phyloP scores from a whole-genome alignment of 805 yeast species.

The Kodamaea neixiangensis region DNA sequence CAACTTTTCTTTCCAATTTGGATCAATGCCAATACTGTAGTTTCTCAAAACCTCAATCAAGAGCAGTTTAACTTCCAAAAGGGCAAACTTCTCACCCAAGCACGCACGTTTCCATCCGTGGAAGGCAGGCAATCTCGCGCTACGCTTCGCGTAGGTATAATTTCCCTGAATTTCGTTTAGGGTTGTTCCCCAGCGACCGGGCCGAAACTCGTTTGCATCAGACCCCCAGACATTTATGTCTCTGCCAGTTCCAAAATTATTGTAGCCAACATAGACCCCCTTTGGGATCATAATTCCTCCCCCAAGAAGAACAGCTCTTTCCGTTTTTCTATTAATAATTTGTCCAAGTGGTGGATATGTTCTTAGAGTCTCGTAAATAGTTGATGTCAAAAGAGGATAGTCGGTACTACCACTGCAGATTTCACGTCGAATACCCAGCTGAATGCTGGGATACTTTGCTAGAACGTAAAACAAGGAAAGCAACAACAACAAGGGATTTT shows the following conservation, averaged over 20 bases:
- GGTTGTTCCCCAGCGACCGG: conserved; percentile 53
- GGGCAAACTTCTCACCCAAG: conserved; percentile 59
- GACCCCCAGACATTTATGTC: conserved; percentile 46
- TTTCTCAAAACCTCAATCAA: conserved; percentile 36
- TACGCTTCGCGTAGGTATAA: conserved; percentile 47
- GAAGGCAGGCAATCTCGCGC: conserved; percentile 51
- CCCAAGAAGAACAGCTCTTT: conserved; percentile 41
- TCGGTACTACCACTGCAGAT: conserved; percentile 2
- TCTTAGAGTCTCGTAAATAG: conserved; percentile 50
- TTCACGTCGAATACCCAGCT: conserved; percentile 29
- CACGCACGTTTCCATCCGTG: conserved; percentile 65
- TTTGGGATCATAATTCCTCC: conserved; percentile 46
- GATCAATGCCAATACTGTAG: conserved; percentile 39
- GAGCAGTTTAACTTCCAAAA: conserved; percentile 45
- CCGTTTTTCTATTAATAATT: conserved; percentile 52
- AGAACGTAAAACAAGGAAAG: conserved; percentile 49
- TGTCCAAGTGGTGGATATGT: conserved; percentile 59
- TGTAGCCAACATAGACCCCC: conserved; percentile 56
- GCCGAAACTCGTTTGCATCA: conserved; percentile 45
- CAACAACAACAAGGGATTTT: conserved; percentile 57
- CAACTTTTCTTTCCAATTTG: conserved; percentile 48
- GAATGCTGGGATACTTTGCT: conserved; percentile 43
- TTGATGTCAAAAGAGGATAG: conserved; percentile 31
- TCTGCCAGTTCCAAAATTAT: conserved; percentile 54
- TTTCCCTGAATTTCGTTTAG: conserved; percentile 37